Conservation (phyloP, 164 flowering plant genomes). For the Vitis labrusca region DNA sequence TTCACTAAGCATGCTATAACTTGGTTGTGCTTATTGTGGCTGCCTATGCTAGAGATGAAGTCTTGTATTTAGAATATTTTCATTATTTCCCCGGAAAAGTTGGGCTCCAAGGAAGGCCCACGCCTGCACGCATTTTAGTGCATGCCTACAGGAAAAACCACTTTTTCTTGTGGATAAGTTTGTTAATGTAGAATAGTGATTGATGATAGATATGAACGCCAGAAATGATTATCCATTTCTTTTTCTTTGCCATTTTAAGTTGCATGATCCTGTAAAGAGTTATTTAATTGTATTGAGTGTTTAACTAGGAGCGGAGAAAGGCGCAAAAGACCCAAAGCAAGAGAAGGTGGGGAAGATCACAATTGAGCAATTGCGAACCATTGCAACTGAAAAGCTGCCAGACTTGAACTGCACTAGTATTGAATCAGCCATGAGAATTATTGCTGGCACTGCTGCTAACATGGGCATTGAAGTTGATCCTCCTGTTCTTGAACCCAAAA, state of each 20-base stretch:
- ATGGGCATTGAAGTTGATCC: conserved; percentile 96
- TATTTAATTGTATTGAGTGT: neutral
- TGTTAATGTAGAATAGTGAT: neutral
- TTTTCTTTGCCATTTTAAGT: neutral
- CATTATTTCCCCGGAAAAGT: neutral
- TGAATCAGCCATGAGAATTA: conserved; percentile 94
- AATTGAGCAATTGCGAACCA: conserved; percentile 69
- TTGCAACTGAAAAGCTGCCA: conserved; percentile 88
- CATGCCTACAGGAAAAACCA: too few relatives aligned
- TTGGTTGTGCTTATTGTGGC: neutral
- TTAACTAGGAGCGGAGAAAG: conserved; percentile 78
- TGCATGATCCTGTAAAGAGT: neutral
- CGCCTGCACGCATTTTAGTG: too few relatives aligned
- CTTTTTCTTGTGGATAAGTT: neutral
- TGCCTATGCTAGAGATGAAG: neutral
- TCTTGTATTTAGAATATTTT: neutral
- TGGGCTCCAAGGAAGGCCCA: neutral
- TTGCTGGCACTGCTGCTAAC: conserved; percentile 98
- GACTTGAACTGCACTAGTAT: conserved; percentile 83
- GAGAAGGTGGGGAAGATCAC: conserved; percentile 84
- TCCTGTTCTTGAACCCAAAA: conserved; percentile 75
- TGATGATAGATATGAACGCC: neutral
- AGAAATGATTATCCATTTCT: neutral
- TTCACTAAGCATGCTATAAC: neutral
- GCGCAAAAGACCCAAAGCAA: conserved; percentile 70